Percentiles rank a stretch among this genome's conserved stretches.
These are phyloP conservation scores for Chrysoporthe austroafricana DNA, from an alignment of 2,329 filamentous ascomycete species.

Conservation along the genomic window DNA sequence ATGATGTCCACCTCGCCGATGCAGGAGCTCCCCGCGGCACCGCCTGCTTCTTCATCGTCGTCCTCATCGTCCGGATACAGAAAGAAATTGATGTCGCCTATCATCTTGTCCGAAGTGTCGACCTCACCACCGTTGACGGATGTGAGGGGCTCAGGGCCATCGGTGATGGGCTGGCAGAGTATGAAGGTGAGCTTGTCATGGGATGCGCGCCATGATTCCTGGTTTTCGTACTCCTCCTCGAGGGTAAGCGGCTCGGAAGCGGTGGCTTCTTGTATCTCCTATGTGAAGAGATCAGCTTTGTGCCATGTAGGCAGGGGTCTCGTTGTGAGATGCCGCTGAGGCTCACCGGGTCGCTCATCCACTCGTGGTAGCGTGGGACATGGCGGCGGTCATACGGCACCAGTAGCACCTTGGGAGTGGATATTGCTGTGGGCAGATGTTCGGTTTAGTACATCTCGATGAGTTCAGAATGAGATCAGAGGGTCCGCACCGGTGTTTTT, in stretches of 20 bases:
- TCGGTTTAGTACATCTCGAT: neutral
- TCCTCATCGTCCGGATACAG: slow-evolving; percentile 63
- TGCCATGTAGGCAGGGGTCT: neutral
- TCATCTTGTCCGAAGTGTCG: slow-evolving; percentile 63
- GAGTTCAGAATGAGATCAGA: neutral
- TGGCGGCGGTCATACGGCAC: slow-evolving; percentile 85
- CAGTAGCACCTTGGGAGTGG: slow-evolving; percentile 68
- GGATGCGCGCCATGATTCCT: slow-evolving; percentile 81
- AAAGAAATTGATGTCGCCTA: slow-evolving; percentile 84
- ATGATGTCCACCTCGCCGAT: slow-evolving; percentile 85
- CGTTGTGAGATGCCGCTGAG: neutral
- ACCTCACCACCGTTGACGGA: slow-evolving; percentile 44
- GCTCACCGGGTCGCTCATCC: slow-evolving; percentile 82
- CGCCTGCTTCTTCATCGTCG: slow-evolving; percentile 42
- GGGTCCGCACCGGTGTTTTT: slow-evolving; percentile 44
- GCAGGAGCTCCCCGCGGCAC: slow-evolving; percentile 31
- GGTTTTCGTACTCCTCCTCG: slow-evolving; percentile 86
- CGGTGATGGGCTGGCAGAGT: slow-evolving; percentile 60
- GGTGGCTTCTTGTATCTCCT: slow-evolving; percentile 81
- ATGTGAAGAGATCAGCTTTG: slow-evolving; percentile 2
- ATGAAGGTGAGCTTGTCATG: slow-evolving; percentile 93
- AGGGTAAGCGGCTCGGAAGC: slow-evolving; percentile 84
- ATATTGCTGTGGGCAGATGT: slow-evolving; percentile 58
- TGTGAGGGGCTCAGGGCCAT: neutral
- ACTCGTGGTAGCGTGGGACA: slow-evolving; percentile 81